Conservation (phyloP, 805 yeast genomes). For the Wickerhamiella hasegawae region DNA sequence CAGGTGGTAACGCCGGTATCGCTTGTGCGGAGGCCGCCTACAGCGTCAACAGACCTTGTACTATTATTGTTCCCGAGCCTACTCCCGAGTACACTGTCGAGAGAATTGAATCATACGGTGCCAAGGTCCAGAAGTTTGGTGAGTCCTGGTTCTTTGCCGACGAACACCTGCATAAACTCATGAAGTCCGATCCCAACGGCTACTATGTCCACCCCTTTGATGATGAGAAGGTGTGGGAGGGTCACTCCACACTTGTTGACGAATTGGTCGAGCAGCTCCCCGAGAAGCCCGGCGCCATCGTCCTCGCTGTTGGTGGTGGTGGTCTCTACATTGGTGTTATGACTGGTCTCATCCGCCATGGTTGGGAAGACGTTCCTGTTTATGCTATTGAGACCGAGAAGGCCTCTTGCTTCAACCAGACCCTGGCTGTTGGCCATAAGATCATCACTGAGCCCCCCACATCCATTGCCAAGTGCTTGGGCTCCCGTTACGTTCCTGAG, state of each 20-base stretch:
- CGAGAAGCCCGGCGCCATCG: conserved; percentile 62
- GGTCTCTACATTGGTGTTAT: conserved; percentile 78
- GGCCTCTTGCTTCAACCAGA: conserved; percentile 25
- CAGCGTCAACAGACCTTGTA: conserved; percentile 36
- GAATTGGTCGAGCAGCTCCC: conserved; percentile 71
- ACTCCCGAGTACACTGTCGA: conserved; percentile 32
- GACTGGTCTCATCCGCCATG: conserved; percentile 50
- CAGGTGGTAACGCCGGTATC: conserved; percentile 92
- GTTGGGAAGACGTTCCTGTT: conserved; percentile 20
- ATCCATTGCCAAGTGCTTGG: conserved; percentile 49
- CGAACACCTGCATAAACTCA: conserved; percentile 57
- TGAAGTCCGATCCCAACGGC: conserved; percentile 67
- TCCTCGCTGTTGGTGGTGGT: conserved; percentile 89
- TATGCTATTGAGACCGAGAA: conserved; percentile 36
- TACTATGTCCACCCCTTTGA: conserved; percentile 90
- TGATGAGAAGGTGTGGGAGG: conserved; percentile 86
- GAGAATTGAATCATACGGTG: conserved; percentile 32
- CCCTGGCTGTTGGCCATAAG: conserved; percentile 31
- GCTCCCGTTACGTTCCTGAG: conserved; percentile 40
- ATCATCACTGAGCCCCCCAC: conserved; percentile 28
- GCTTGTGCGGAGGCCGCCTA: conserved; percentile 87
- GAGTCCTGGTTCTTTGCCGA: conserved; percentile 65
- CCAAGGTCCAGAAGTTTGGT: conserved; percentile 43
- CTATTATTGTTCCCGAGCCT: conserved; percentile 43
- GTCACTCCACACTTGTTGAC: conserved; percentile 85